These are phyloP conservation scores for Dothidotthia symphoricarpi DNA, from an alignment of 2,329 filamentous ascomycete genomes.

Conservation along the genomic window DNA sequence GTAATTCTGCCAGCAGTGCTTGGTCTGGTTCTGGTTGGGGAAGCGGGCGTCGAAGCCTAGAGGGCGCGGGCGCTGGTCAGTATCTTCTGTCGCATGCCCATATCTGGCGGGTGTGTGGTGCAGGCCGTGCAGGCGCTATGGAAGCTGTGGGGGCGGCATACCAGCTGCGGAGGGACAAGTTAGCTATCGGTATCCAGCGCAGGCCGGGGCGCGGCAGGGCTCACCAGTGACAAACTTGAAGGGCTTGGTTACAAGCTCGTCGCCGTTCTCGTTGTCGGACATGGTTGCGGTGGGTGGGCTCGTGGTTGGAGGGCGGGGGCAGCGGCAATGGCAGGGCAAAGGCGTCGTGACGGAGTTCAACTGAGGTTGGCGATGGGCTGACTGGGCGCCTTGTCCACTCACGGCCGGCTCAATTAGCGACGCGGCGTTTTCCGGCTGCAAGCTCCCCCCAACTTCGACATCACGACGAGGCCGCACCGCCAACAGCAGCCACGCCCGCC, in stretches of 20 bases:
- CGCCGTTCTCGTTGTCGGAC: slow-evolving; percentile 64
- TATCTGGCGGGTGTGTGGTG: slow-evolving; percentile 1
- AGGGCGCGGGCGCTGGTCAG: slow-evolving; percentile 22
- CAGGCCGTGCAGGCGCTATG: slow-evolving; percentile 6
- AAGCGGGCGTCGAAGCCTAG: slow-evolving; percentile 98
- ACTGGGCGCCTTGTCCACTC: slow-evolving; percentile 35
- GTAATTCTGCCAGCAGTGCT: slow-evolving; percentile 99
- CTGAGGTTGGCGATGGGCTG: slow-evolving; percentile 34
- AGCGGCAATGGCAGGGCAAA: slow-evolving; percentile 33
- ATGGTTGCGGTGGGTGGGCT: slow-evolving; percentile 63
- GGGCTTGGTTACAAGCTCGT: slow-evolving; percentile 91
- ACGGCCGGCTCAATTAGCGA: slow-evolving; percentile 29
- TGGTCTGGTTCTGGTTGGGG: slow-evolving; percentile 96
- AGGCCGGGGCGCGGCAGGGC: slow-evolving; percentile 39
- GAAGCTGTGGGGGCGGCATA: slow-evolving; percentile 30
- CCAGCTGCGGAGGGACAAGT: slow-evolving; percentile 38
- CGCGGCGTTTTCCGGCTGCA: slow-evolving; percentile 31
- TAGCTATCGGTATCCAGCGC: slow-evolving; percentile 26
- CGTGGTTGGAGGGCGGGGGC: slow-evolving; percentile 15
- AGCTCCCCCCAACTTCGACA: slow-evolving; percentile 3
- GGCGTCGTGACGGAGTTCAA: slow-evolving; percentile 32
- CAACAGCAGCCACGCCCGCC: slow-evolving; percentile 20
- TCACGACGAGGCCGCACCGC: slow-evolving; percentile 7
- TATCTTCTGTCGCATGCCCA: slow-evolving; percentile 1
- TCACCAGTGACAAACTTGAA: slow-evolving; percentile 99